Base-by-base conservation (phyloP, 345 rosid genomes). In the Mercurialis annua region DNA sequence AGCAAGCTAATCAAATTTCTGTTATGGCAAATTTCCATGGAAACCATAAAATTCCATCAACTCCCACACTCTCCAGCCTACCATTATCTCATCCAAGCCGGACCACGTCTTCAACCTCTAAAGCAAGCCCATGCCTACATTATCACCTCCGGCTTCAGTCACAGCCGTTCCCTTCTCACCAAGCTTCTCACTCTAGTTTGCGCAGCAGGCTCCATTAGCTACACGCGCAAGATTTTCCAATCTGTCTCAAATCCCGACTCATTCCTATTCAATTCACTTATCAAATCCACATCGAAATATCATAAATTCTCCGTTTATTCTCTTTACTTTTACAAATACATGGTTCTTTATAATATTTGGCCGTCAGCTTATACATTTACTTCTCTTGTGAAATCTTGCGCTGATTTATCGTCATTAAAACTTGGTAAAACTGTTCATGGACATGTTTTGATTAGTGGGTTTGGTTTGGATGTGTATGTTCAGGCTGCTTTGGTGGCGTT, bases 351-450 rank as follows among this genome's bases (percentile, higher is more conserved):
- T 7, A 68, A 71, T 30, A 66, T 86, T 50, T 26, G 73, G 12
- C 87, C 94, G 7, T 81, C 81, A 18, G 87, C 76, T 71, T 93
- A 89, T 70, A 85, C 90, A 66, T 85, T 90, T 66, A 84, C 97
- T 3, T 82, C 92, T 31, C 86, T 89, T 62, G 72, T 86, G 42
- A 93, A 90, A 80, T 76, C 90, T 1, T 88, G 97, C 58, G 83
- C 89, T 34, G 78, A 72, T 71, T 83, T 90, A 40, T 76, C 83
- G 29, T 81, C 84, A 18, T 70, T 66, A 62, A 72, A 23, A 10
- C 75, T 82, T 0, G 93, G 97, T 17, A 80, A 72, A 74, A 49
- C 71, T 23, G 70, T 93, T 63, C 96, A 93, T 47, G 80, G 78
- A 16, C 90, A 87, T 15, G 90, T 75, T 29, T 59, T 88, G 61